phyloP scores from a whole-genome alignment of 169 alveolate species.

The Plasmodium reichenowi region DNA sequence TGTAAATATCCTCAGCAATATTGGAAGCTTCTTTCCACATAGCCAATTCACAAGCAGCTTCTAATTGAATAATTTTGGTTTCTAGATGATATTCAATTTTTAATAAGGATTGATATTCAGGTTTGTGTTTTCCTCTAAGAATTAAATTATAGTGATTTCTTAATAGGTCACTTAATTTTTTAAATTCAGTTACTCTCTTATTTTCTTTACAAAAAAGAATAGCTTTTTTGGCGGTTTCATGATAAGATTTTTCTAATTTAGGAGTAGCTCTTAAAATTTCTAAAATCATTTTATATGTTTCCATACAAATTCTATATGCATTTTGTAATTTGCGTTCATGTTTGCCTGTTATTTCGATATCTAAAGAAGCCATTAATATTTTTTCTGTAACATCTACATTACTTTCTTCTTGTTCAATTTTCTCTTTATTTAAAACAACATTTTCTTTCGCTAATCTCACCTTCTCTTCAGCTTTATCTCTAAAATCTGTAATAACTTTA shows the following conservation, averaged over 20 bases:
- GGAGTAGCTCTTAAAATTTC: slow-evolving; percentile 96
- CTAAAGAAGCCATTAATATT: slow-evolving; percentile 88
- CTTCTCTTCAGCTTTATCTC: slow-evolving; percentile 91
- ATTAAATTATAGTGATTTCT: slow-evolving; percentile 93
- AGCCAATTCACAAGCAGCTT: slow-evolving; percentile 93
- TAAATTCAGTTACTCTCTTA: slow-evolving; percentile 94
- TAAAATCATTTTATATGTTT: slow-evolving; percentile 94
- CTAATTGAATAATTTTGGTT: slow-evolving; percentile 93
- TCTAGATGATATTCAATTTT: slow-evolving; percentile 91
- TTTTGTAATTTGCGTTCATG: slow-evolving; percentile 86
- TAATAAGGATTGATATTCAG: slow-evolving; percentile 88
- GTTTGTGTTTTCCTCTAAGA: slow-evolving; percentile 89
- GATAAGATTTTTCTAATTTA: slow-evolving; percentile 94
- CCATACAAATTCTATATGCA: slow-evolving; percentile 94
- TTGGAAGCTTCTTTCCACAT: slow-evolving; percentile 96
- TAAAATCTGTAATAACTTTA: slow-evolving; percentile 91
- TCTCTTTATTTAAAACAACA: slow-evolving; percentile 71
- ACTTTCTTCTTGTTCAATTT: slow-evolving; percentile 76
- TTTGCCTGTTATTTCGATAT: slow-evolving; percentile 88
- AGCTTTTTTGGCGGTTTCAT: slow-evolving; percentile 95
- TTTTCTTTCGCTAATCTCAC: slow-evolving; percentile 86
- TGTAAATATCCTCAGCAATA: slow-evolving; percentile 95
- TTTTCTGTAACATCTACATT: slow-evolving; percentile 90
- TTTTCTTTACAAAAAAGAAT: slow-evolving; percentile 94
- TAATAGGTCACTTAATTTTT: slow-evolving; percentile 94